phyloP scores from a whole-genome alignment of 768 basidiomycete genomes.

The Gloeopeniophorella convolvens region DNA sequence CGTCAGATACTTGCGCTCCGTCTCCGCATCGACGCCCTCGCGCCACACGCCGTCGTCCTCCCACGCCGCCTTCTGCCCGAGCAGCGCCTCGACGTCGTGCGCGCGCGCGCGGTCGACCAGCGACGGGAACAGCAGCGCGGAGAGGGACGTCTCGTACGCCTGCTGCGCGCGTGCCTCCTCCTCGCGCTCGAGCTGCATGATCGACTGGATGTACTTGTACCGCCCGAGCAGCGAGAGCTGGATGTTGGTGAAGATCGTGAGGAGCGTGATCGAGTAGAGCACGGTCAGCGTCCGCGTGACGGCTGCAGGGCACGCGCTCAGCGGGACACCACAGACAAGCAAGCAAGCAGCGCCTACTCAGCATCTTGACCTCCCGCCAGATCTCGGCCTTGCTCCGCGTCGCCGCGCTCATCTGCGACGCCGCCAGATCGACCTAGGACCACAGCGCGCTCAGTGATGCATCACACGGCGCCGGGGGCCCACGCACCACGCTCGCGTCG shows the following conservation, averaged over 20 bases:
- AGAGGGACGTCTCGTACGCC: constrained; percentile 35
- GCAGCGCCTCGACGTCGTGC: constrained; percentile 25
- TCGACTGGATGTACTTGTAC: constrained; percentile 66
- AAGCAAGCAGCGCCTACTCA: constrained; percentile 44
- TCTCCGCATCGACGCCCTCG: constrained; percentile 48
- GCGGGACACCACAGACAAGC: constrained; percentile 2
- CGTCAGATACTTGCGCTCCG: constrained; percentile 75
- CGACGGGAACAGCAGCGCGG: constrained; percentile 30
- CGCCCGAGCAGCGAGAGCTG: constrained; percentile 85
- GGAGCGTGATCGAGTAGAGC: constrained; percentile 78
- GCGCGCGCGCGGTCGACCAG: constrained; percentile 20
- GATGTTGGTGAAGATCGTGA: constrained; percentile 78
- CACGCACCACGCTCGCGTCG: constrained; percentile 11
- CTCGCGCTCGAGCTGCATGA: constrained; percentile 54
- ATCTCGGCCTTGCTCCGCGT: constrained; percentile 68
- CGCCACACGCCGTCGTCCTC: constrained; percentile 18
- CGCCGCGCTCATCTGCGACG: constrained; percentile 18
- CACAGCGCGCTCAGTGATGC: neutral
- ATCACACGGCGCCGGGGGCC: neutral
- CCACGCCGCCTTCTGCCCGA: constrained; percentile 25
- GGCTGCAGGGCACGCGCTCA: constrained; percentile 38
- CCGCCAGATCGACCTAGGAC: constrained; percentile 12
- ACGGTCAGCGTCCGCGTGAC: constrained; percentile 84
- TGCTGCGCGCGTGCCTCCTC: constrained; percentile 45
- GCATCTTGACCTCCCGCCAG: constrained; percentile 90